Conservation (phyloP, 768 basidiomycete species). For the Daedaleopsis nitida region DNA sequence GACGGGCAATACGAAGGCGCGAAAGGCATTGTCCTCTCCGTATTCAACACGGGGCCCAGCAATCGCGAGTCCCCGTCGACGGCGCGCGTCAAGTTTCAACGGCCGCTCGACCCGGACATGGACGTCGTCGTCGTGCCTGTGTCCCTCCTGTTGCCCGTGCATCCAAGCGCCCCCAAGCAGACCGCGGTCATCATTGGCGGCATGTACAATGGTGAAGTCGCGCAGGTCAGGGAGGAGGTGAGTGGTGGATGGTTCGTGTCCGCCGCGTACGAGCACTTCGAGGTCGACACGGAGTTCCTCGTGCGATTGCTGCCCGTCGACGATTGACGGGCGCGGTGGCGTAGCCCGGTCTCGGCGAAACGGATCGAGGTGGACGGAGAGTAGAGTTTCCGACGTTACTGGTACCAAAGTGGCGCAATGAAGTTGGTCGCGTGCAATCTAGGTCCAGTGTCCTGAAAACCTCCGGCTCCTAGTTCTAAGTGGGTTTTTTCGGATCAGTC, state of each 20-base stretch:
- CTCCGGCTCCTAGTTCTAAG: too few relatives aligned
- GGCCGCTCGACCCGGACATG: conserved; percentile 3
- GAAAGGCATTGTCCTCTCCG: conserved; percentile 15
- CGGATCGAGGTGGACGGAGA: too few relatives aligned
- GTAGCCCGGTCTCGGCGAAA: background rate
- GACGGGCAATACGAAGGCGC: conserved; percentile 19
- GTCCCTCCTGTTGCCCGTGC: conserved; percentile 10
- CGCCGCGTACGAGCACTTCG: conserved; percentile 18
- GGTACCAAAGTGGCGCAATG: too few relatives aligned
- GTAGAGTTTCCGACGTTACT: too few relatives aligned
- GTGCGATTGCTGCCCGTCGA: background rate
- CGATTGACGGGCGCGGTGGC: background rate
- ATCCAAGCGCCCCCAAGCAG: conserved; percentile 7
- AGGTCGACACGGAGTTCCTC: background rate
- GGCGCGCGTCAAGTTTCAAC: conserved; percentile 11
- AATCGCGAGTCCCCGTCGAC: conserved; percentile 14
- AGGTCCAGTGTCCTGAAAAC: too few relatives aligned
- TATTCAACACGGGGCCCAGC: conserved; percentile 14
- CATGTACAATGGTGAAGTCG: conserved; percentile 8
- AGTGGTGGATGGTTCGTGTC: conserved; percentile 20
- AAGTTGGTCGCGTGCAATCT: too few relatives aligned
- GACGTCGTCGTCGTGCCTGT: conserved; percentile 14
- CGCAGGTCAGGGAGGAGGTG: conserved; percentile 18
- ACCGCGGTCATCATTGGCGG: conserved; percentile 17
- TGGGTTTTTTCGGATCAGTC: too few relatives aligned